Base-by-base conservation (phyloP, 768 basidiomycete genomes). In the Coprinopsis marcescibilis region DNA sequence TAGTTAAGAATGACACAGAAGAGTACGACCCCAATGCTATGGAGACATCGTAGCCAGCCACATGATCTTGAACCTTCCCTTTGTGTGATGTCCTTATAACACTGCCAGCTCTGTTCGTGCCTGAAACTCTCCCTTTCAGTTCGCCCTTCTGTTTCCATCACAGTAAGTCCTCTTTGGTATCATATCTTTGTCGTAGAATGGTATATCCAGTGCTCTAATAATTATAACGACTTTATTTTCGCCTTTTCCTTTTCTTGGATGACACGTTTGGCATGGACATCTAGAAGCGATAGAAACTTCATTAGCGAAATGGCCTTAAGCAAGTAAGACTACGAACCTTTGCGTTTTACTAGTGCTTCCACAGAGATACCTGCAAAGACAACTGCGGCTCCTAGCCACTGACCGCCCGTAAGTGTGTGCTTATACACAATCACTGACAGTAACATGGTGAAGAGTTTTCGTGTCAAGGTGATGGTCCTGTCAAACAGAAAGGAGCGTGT, bases 361-460 rank as follows among this genome's bases (percentile, higher is more conserved):
- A 96, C 76, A 1, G 88, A 92, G 50, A 98, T 96, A 1, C 93
- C 96, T n/a, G 81, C 81, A 64, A 99, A 98, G 2, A 98, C 96
- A 15, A 93, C 79, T 1, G 67, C 84, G 0, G 94, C 82, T n/a
- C 96, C 96, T 3, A 78, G 58, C 96, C 95, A 98, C 63, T 98
- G 96, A 1, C 93, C 93, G 1, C 60, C 38, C 0, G 85, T 83
- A 44, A 99, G 71, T 52, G 70, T 78, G 65, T 98, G 96, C 57
- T 89, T 83, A 61, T 96, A 98, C 0, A 98, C 76, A 21, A 94
- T 62, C 5, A 99, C 94, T 14, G 91, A 95, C 33, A 99, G 73
- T 13, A 99, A 72, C 94, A 99, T 99, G 7, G 96, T 98, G 65
- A 96, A 93, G 63, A 99, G 71, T 68, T 98, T 98, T 46, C 96